Evolutionary conservation across 2,329 filamentous ascomycete genomes (phyloP).

Genomic region (Claviceps sp.): DNA sequence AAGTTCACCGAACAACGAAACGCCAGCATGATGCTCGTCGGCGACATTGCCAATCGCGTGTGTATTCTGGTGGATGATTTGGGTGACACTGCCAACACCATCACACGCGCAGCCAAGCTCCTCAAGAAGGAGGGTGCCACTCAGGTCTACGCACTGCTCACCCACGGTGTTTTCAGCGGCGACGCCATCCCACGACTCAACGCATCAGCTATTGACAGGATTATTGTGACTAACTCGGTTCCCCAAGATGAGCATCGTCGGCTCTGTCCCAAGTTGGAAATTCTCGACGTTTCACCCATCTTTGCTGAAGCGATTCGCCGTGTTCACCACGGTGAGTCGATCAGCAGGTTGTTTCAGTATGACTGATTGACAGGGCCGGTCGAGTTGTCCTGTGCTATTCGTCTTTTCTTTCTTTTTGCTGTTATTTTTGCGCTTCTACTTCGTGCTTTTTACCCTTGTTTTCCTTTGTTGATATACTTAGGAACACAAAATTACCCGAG

Average conservation of each 20-base stretch:
- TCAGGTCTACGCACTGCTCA: constrained; percentile 80
- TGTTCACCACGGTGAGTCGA: constrained; percentile 94
- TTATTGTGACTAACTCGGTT: constrained; percentile 90
- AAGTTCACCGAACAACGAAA: constrained; percentile 82
- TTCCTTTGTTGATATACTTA: not conserved
- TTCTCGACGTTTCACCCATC: constrained; percentile 76
- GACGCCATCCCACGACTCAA: constrained; percentile 93
- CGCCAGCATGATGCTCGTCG: constrained; percentile 90
- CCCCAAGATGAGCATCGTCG: constrained; percentile 72
- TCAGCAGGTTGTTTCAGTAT: constrained; percentile 71
- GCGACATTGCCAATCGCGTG: constrained; percentile 65
- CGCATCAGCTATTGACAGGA: constrained; percentile 80
- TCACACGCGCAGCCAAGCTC: constrained; percentile 91
- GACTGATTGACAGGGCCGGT: constrained; percentile 7
- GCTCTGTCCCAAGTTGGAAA: constrained; percentile 75
- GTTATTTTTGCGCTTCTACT: not conserved
- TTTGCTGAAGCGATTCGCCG: constrained; percentile 93
- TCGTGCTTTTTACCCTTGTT: no score
- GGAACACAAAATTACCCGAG: not conserved
- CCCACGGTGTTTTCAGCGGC: constrained; percentile 88
- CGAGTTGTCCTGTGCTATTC: not conserved
- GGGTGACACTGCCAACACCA: constrained; percentile 92
- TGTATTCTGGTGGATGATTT: constrained; percentile 91
- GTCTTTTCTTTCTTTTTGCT: not conserved
- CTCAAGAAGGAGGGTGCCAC: constrained; percentile 91